These are phyloP conservation scores for Ophiorrhiza pumila DNA, from an alignment of 257 asterid genomes.

Conservation along the genomic window DNA sequence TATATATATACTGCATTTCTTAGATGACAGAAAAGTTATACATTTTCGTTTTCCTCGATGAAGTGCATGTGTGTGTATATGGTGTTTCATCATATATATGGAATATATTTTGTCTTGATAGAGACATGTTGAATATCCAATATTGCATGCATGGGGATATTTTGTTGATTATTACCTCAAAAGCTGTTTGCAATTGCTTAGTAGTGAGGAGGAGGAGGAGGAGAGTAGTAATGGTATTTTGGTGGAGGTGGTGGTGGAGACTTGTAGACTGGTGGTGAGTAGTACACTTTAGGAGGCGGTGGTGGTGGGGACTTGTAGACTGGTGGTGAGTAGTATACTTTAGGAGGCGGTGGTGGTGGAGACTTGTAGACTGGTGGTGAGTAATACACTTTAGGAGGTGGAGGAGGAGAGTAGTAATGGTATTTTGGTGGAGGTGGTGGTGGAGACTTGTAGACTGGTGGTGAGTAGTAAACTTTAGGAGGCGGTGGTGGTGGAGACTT, in stretches of 20 bases:
- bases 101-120: too few relatives aligned
- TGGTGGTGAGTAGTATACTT: background rate
- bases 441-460: background rate
- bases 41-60: too few relatives aligned
- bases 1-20: too few relatives aligned
- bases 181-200: background rate
- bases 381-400: background rate
- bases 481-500: background rate
- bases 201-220: background rate
- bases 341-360: conserved; percentile 16
- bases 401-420: background rate
- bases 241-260: background rate
- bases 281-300: background rate
- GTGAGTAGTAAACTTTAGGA: background rate
- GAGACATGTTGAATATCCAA: too few relatives aligned
- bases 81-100: too few relatives aligned
- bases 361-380: background rate
- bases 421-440: background rate
- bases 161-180: background rate
- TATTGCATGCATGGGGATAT: background rate
- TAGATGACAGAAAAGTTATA: too few relatives aligned
- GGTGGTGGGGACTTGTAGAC: conserved; percentile 12
- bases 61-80: too few relatives aligned
- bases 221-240: too few relatives aligned
- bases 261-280: background rate